These are phyloP conservation scores for Vinca minor DNA, from an alignment of 257 asterid genomes.

Conservation along the genomic window DNA sequence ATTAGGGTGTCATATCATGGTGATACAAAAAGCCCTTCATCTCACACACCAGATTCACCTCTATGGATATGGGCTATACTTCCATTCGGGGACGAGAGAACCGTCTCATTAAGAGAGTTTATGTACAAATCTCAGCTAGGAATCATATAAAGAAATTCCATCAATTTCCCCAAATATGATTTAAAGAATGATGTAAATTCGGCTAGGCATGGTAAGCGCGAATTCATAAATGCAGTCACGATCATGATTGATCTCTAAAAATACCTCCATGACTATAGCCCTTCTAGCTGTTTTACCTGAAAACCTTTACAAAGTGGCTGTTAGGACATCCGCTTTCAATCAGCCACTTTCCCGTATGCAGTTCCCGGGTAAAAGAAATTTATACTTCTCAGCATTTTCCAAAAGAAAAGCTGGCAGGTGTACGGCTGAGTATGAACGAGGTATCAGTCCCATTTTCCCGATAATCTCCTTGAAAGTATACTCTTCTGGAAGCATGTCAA, in stretches of 20 bases:
- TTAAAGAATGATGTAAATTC: conserved; percentile 31
- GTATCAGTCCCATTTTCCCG: conserved; percentile 77
- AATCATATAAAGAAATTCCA: conserved; percentile 27
- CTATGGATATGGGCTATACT: conserved; percentile 4
- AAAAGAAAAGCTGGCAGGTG: conserved; percentile 75
- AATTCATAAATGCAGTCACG: conserved; percentile 37
- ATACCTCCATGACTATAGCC: conserved; percentile 34
- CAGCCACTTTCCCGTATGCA: conserved; percentile 67
- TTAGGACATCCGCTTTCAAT: conserved; percentile 9
- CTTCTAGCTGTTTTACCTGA: conserved; percentile 26
- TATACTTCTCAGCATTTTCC: conserved; percentile 57
- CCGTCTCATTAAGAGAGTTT: conserved; percentile 9
- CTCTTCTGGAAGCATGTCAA: conserved; percentile 89
- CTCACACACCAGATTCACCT: conserved; percentile 13
- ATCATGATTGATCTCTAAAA: conserved; percentile 28
- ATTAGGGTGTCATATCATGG: conserved; percentile 18
- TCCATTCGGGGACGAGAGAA: conserved; percentile 14
- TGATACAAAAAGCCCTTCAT: conserved; percentile 19
- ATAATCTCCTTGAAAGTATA: conserved; percentile 68
- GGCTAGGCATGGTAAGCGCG: conserved; percentile 28
- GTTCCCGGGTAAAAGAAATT: conserved; percentile 69
- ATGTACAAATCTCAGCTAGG: conserved; percentile 36
- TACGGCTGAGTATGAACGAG: conserved; percentile 71
- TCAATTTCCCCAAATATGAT: conserved; percentile 24
- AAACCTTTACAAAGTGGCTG: conserved; percentile 29